Evolutionary conservation across 495 filamentous ascomycete genomes (phyloP).

Genomic region (Lepidopterella palustris): DNA sequence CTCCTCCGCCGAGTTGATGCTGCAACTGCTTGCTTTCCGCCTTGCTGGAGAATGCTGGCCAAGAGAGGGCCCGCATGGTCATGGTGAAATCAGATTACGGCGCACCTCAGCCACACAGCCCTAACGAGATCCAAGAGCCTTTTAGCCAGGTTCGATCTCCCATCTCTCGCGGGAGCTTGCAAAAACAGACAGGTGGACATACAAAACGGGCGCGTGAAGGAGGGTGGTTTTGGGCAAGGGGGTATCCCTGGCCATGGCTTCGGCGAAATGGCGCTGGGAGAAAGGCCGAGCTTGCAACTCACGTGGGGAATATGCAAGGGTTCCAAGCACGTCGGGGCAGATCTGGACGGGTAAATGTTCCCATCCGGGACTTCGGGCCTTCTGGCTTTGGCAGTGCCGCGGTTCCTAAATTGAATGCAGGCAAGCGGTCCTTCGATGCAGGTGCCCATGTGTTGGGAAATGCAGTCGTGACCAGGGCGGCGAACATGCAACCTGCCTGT

Average conservation of each 20-base stretch:
- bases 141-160: not conserved
- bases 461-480: not conserved
- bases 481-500: slow-evolving; percentile 1
- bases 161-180: not conserved
- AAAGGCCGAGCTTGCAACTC: not conserved
- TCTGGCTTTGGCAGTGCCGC: slow-evolving; percentile 1
- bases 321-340: not conserved
- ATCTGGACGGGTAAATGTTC: not conserved
- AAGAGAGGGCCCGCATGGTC: not conserved
- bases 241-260: too few species aligned
- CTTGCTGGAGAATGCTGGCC: not conserved
- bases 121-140: too few species aligned
- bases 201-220: not conserved
- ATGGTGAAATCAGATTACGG: not conserved
- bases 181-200: too few species aligned
- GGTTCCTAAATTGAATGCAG: not conserved
- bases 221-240: not conserved
- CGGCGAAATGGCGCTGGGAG: not conserved
- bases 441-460: not conserved
- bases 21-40: not conserved
- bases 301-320: slow-evolving; percentile 2
- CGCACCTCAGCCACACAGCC: not conserved
- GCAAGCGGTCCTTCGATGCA: not conserved
- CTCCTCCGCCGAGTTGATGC: not conserved
- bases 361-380: not conserved